Evolutionary conservation across 345 rosid species (phyloP), one percentile per base, ranked within the genome.

Genomic region (Citrus maxima): DNA sequence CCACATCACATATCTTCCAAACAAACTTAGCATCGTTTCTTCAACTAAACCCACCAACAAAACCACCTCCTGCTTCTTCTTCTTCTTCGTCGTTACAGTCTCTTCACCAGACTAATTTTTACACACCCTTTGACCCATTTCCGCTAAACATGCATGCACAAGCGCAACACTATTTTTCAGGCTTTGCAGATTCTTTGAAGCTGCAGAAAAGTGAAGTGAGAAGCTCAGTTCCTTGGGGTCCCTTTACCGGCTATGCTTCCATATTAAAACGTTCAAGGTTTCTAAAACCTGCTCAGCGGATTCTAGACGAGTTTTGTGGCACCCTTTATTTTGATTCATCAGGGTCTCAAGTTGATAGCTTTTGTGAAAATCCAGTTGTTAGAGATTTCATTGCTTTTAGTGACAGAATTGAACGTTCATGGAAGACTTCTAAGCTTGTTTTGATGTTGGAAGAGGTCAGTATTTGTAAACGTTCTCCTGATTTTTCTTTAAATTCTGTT

Each of bases 401-500:
- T 69, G 85, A 79, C 35, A 66, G 78, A 79, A 6, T 77, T 62
- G 87, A 80, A 16, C 74, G 51, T 72, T 76, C 80, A 14, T 79
- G 77, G 81, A 83, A 77, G 81, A 83, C 80, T 58, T 81, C 89
- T 6, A 85, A 67, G 77, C 77, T 88, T 7, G 67, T 85, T 12
- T 69, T 76, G 46, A 49, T 88, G 87, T 74, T 84, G 1, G 88
- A 88, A 63, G 88, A 88, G 89, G 91, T 88, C 78, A 64, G 27
- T 10, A 7, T 59, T 4, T 62, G 7, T 9, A 27, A 7, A 10
- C 61, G 60, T 54, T 54, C 58, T 54, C 58, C 22, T 16, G 58
- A 54, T 54, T 27, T 37, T 28, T 0, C 25, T 72, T 25, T 30
- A 21, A 28, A 46, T 62, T 42, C 35, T 84, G 40, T 78, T 61